Evolutionary conservation across 2,329 filamentous ascomycete species (phyloP).

Genomic region (Penicillium sp.): DNA sequence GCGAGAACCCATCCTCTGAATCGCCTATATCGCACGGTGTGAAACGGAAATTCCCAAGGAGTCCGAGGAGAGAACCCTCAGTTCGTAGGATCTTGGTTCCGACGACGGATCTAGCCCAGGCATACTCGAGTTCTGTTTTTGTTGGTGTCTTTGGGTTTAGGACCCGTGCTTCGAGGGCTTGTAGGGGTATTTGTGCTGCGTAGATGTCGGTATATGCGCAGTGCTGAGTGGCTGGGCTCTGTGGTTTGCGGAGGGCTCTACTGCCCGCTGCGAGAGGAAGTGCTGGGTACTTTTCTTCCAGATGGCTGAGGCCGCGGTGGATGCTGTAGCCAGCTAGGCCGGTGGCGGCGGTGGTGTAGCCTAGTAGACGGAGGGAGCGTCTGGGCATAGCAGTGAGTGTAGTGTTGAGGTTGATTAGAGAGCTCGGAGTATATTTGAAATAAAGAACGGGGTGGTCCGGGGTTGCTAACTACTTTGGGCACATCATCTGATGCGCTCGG

Average conservation of each 20-base stretch:
- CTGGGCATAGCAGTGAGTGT: not conserved
- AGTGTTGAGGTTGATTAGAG: too few species aligned
- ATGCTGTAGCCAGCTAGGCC: constrained; percentile 18
- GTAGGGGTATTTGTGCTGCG: constrained; percentile 21
- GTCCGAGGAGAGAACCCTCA: constrained; percentile 19
- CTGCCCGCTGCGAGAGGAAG: constrained; percentile 19
- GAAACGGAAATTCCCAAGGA: constrained; percentile 11
- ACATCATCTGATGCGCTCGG: not conserved
- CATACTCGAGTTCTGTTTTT: constrained; percentile 16
- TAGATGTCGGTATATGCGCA: constrained; percentile 29
- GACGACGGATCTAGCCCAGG: constrained; percentile 27
- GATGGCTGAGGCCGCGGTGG: constrained; percentile 20
- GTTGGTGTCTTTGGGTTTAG: not conserved
- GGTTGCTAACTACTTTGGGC: not conserved
- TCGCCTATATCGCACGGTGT: constrained; percentile 22
- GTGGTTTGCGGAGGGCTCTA: constrained; percentile 16
- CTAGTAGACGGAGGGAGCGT: constrained; percentile 5
- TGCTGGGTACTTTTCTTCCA: constrained; percentile 29
- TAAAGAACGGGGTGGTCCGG: too few species aligned
- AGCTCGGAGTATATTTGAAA: not conserved
- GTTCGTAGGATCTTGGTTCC: constrained; percentile 13
- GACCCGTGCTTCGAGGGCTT: constrained; percentile 12
- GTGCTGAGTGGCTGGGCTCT: constrained; percentile 16
- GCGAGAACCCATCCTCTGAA: constrained; percentile 10
- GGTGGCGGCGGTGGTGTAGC: constrained; percentile 14